Conservation (phyloP, 1,284 basidiomycete genomes). For the Tylopilus orsonianus region DNA sequence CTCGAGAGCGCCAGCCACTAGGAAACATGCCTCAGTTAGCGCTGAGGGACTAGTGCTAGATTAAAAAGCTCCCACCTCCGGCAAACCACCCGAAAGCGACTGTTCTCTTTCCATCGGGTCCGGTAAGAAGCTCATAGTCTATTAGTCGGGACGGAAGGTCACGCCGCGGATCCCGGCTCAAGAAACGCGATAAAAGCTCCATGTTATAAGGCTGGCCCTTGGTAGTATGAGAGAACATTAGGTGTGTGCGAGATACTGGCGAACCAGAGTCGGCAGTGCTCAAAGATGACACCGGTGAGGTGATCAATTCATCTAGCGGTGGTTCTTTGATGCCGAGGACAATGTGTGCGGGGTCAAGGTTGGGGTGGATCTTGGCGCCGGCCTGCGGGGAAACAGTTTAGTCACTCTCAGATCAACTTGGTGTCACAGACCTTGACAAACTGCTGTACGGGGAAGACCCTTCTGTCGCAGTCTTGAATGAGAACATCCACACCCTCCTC, state of each 20-base stretch:
- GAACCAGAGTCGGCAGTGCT: constrained; percentile 16
- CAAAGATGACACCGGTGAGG: constrained; percentile 38
- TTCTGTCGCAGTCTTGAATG: constrained; percentile 72
- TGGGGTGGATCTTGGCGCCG: constrained; percentile 65
- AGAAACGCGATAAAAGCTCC: constrained; percentile 68
- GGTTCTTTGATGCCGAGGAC: constrained; percentile 88
- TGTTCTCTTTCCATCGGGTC: constrained; percentile 64
- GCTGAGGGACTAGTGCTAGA: neutral
- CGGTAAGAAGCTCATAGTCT: constrained; percentile 83
- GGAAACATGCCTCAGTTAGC: neutral
- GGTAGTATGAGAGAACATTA: constrained; percentile 91
- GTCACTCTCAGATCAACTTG: neutral
- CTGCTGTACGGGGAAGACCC: constrained; percentile 67
- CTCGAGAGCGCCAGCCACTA: constrained; percentile 84
- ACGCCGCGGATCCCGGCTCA: constrained; percentile 32
- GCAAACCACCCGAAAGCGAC: constrained; percentile 91
- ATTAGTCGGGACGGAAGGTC: constrained; percentile 56
- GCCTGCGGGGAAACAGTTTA: constrained; percentile 49
- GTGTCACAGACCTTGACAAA: constrained; percentile 60
- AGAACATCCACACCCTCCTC: constrained; percentile 64
- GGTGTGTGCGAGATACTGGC: constrained; percentile 55
- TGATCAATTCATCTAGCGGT: constrained; percentile 62
- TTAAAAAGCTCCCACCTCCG: constrained; percentile 54
- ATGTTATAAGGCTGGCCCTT: constrained; percentile 89
- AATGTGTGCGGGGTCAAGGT: constrained; percentile 69